Conservation (phyloP, 768 basidiomycete genomes). For the Trametes cinnabarina region DNA sequence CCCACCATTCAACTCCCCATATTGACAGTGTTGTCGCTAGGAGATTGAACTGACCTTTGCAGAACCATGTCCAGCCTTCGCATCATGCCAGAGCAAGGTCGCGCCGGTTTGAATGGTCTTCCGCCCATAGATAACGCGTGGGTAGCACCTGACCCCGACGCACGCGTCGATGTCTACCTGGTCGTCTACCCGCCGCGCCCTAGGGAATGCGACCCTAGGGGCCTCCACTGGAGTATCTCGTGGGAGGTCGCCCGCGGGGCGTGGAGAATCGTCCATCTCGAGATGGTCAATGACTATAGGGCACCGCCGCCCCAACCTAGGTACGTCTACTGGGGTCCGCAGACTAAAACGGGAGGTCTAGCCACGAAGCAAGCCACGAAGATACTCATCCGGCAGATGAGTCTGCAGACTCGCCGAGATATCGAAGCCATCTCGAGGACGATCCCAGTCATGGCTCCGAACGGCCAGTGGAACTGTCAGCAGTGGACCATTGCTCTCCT, state of each 20-base stretch:
- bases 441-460: neutral
- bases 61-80: neutral
- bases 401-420: neutral
- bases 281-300: neutral
- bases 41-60: too few species aligned
- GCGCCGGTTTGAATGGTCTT: neutral
- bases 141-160: neutral
- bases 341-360: neutral
- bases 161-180: neutral
- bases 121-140: neutral
- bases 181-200: neutral
- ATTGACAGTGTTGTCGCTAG: too few species aligned
- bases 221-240: neutral
- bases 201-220: neutral
- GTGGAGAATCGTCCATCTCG: neutral
- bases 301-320: neutral
- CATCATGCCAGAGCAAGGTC: neutral
- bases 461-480: slow-evolving; percentile 2
- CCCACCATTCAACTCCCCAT: too few species aligned
- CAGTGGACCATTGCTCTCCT: neutral
- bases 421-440: neutral
- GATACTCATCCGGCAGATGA: neutral
- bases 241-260: neutral
- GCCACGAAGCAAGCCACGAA: neutral
- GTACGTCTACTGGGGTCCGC: slow-evolving; percentile 6